Evolutionary conservation across 2,329 filamentous ascomycete genomes (phyloP).

Genomic region (Cercospora sp.): DNA sequence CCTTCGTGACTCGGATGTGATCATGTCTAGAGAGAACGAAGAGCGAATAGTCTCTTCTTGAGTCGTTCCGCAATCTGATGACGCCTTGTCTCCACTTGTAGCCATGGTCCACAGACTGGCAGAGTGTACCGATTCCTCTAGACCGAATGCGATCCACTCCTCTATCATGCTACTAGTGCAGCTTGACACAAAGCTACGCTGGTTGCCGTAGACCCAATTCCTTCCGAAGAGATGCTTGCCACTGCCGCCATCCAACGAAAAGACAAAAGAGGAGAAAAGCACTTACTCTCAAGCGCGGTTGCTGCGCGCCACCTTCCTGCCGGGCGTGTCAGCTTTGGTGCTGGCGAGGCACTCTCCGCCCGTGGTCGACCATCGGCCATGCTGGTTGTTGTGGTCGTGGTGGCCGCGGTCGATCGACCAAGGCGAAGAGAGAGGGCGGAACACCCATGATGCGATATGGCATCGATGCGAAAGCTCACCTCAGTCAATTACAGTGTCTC

Average conservation of each 20-base stretch:
- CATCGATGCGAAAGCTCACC: background rate
- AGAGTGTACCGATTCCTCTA: background rate
- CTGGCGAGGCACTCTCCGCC: background rate
- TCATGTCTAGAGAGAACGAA: background rate
- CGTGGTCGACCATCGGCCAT: conserved; percentile 2
- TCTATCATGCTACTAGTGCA: background rate
- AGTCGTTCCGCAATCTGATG: background rate
- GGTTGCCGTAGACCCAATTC: background rate
- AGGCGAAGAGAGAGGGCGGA: background rate
- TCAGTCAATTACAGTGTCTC: background rate
- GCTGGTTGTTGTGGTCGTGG: conserved; percentile 1
- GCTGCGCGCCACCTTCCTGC: conserved; percentile 3
- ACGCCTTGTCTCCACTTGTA: too few relatives aligned
- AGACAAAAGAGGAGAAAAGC: background rate
- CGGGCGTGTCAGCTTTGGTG: conserved; percentile 1
- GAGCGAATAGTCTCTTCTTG: background rate
- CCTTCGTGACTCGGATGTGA: background rate
- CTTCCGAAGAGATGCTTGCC: background rate
- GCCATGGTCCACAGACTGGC: background rate
- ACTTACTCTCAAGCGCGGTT: conserved; percentile 7
- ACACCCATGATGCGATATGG: background rate
- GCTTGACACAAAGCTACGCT: background rate
- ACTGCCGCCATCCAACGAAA: background rate
- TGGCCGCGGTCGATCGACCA: conserved; percentile 1
- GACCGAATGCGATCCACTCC: background rate